phyloP scores from a whole-genome alignment of 192 early-diverging fungal species.

The Umbelopsis vinacea region DNA sequence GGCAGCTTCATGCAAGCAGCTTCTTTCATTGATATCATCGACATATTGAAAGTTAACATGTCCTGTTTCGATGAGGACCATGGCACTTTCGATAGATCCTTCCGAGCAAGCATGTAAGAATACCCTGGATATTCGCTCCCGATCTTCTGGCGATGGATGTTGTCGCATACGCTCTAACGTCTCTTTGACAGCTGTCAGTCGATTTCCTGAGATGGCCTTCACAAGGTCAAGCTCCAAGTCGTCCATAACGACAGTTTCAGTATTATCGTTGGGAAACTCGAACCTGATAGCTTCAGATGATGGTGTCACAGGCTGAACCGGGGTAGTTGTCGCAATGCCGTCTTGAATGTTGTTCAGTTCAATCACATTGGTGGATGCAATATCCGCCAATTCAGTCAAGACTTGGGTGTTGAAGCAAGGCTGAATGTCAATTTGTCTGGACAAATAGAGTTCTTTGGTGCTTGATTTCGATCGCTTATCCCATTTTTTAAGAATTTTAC shows the following conservation, averaged over 20 bases:
- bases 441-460: constrained; percentile 97
- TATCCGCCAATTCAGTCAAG: constrained; percentile 88
- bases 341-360: constrained; percentile 76
- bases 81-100: constrained; percentile 54
- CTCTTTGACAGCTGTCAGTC: constrained; percentile 51
- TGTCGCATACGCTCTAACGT: constrained; percentile 53
- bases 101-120: constrained; percentile 77
- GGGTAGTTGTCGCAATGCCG: constrained; percentile 40
- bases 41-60: constrained; percentile 78
- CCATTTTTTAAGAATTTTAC: constrained; percentile 99
- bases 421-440: constrained; percentile 96
- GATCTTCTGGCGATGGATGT: constrained; percentile 56
- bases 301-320: constrained; percentile 14
- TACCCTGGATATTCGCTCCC: constrained; percentile 67
- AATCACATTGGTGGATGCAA: constrained; percentile 72
- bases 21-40: constrained; percentile 95
- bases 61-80: constrained; percentile 65
- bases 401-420: constrained; percentile 96
- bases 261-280: constrained; percentile 11
- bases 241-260: constrained; percentile 52
- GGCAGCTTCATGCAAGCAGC: constrained; percentile 87
- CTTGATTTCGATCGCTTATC: constrained; percentile 98
- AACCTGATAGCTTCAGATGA: constrained; percentile 16
- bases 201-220: constrained; percentile 53
- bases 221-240: constrained; percentile 64